These are phyloP conservation scores for Carex littledalei DNA, from an alignment of 176 grass and related monocot genomes.

Conservation along the genomic window DNA sequence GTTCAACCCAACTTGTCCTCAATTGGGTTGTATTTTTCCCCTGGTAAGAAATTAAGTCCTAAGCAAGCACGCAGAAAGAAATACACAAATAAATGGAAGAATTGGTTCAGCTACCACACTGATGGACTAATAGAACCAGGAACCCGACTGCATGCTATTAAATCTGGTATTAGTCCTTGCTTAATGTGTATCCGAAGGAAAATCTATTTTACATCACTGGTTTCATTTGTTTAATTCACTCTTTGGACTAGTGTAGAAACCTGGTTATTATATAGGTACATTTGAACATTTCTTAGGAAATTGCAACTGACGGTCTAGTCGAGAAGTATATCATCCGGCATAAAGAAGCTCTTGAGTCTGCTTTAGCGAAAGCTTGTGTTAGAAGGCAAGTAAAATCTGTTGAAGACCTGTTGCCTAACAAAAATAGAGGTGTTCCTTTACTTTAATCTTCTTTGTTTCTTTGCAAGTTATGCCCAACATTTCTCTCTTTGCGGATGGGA, in stretches of 20 bases:
- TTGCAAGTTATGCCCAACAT: neutral
- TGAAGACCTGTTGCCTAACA: conserved; percentile 53
- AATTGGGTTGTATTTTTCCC: neutral
- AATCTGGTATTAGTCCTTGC: neutral
- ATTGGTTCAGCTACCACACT: neutral
- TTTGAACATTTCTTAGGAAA: conserved; percentile 41
- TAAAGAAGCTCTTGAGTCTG: conserved; percentile 43
- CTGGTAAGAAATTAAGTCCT: neutral
- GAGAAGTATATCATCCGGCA: conserved; percentile 62
- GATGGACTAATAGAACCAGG: neutral
- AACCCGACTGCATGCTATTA: neutral
- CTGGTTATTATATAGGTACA: neutral
- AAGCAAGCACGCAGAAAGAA: neutral
- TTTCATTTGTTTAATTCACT: neutral
- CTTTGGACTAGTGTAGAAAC: neutral
- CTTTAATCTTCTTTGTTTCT: conserved; percentile 9
- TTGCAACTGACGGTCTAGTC: conserved; percentile 39
- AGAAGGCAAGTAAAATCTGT: conserved; percentile 47
- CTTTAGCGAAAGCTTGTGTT: conserved; percentile 58
- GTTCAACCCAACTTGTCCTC: neutral
- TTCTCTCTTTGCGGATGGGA: neutral
- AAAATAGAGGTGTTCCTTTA: conserved; percentile 33
- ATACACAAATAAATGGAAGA: neutral
- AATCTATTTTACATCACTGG: neutral
- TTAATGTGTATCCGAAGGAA: neutral